Percentiles rank a stretch among this genome's conserved stretches.
These are phyloP conservation scores for Aspergillus bombycis DNA, from an alignment of 2,329 filamentous ascomycete species.

Conservation along the genomic window DNA sequence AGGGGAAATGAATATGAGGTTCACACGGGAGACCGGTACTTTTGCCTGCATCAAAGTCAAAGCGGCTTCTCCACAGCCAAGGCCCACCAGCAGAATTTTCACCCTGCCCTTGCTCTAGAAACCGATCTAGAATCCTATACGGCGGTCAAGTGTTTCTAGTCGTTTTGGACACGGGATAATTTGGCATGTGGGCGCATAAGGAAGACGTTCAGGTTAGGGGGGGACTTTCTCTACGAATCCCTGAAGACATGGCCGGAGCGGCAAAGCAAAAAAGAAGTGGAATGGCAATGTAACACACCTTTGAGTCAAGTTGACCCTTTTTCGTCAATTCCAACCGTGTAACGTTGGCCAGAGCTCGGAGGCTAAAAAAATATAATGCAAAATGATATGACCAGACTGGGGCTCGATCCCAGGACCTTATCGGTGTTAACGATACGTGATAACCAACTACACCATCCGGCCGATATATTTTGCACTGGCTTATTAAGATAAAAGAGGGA, in stretches of 20 bases:
- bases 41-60: constrained; percentile 13
- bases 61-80: constrained; percentile 10
- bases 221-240: background rate
- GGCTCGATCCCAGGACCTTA: constrained; percentile 8
- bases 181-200: background rate
- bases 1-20: background rate
- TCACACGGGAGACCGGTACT: constrained; percentile 6
- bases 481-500: background rate
- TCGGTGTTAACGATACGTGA: constrained; percentile 6
- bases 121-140: constrained; percentile 13
- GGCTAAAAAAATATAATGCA: background rate
- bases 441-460: constrained; percentile 9
- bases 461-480: background rate
- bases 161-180: background rate
- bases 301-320: background rate
- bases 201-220: too few species aligned
- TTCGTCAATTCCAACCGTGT: background rate
- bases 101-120: constrained; percentile 22
- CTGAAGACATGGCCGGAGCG: background rate
- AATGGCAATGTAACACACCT: background rate
- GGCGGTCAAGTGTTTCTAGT: background rate
- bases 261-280: background rate
- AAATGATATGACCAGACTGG: constrained; percentile 2
- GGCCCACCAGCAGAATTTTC: constrained; percentile 27
- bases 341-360: background rate